Evolutionary conservation across 2,329 filamentous ascomycete genomes (phyloP).

Genomic region (Fusarium setosum): DNA sequence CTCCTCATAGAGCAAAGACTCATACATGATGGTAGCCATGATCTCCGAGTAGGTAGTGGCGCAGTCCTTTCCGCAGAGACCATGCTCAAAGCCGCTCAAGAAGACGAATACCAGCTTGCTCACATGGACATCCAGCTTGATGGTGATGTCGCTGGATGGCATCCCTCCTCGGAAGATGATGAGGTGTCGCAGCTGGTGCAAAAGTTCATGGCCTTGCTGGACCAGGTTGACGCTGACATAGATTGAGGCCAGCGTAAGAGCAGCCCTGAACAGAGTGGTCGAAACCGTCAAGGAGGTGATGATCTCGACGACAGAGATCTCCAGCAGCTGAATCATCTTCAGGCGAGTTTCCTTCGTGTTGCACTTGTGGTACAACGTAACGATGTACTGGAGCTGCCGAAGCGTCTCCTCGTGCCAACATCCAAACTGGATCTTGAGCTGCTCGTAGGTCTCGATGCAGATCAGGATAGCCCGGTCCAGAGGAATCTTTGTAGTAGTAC

Average conservation of each 20-base stretch:
- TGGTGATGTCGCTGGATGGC: constrained; percentile 52
- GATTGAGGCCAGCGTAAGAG: constrained; percentile 57
- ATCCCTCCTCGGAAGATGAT: constrained; percentile 53
- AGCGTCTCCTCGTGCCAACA: constrained; percentile 59
- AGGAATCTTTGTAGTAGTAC: constrained; percentile 47
- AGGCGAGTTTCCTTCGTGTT: constrained; percentile 51
- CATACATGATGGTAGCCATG: constrained; percentile 42
- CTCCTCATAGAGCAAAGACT: constrained; percentile 39
- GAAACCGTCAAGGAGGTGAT: constrained; percentile 50
- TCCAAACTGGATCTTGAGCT: constrained; percentile 56
- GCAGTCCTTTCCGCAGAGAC: constrained; percentile 47
- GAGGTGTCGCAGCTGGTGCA: constrained; percentile 62
- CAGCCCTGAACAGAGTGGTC: constrained; percentile 61
- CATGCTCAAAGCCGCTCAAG: constrained; percentile 57
- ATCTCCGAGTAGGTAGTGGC: constrained; percentile 55
- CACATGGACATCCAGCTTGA: constrained; percentile 51
- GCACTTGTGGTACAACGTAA: constrained; percentile 54
- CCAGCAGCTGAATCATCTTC: constrained; percentile 53
- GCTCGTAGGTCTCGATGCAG: constrained; percentile 54
- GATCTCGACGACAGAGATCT: constrained; percentile 54
- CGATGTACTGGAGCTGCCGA: constrained; percentile 54
- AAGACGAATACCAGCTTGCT: constrained; percentile 56
- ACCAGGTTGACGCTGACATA: constrained; percentile 56
- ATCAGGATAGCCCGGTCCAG: constrained; percentile 49
- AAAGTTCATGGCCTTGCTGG: constrained; percentile 53